Conservation (phyloP, 768 basidiomycete genomes). For the Lentinula guzmanii region DNA sequence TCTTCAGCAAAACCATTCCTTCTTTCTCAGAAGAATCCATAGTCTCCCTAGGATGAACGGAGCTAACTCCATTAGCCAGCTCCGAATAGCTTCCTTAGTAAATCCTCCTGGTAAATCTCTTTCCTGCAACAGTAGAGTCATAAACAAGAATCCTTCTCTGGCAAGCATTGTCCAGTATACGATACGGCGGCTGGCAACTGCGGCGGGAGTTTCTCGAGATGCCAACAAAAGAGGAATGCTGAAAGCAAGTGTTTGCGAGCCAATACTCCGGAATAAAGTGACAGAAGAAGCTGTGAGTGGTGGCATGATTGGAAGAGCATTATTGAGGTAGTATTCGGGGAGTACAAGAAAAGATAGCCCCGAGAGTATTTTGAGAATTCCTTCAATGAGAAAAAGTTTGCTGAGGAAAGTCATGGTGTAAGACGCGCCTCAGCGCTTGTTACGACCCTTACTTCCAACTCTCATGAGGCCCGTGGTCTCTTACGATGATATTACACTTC, state of each 20-base stretch:
- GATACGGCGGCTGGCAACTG: background rate
- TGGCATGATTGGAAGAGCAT: background rate
- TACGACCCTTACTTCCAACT: slow-evolving; percentile 11
- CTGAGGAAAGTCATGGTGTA: background rate
- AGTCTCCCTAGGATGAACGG: background rate
- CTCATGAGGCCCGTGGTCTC: slow-evolving; percentile 44
- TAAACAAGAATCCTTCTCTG: background rate
- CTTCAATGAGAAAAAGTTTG: background rate
- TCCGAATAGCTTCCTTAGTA: background rate
- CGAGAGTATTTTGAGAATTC: background rate
- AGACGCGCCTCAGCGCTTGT: background rate
- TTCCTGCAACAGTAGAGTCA: background rate
- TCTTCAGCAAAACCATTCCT: background rate
- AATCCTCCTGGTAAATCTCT: background rate
- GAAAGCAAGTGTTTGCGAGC: background rate
- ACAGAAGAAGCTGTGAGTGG: background rate
- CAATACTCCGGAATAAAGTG: background rate
- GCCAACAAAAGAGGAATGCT: background rate
- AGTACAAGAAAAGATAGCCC: background rate
- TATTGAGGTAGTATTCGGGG: background rate
- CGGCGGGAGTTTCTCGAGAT: background rate
- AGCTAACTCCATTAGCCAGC: background rate
- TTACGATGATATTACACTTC: slow-evolving; percentile 58
- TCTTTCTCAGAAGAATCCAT: background rate
- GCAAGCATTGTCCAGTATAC: background rate